Evolutionary conservation across 2,329 filamentous ascomycete genomes (phyloP).

Genomic region (Gremmenia infestans): DNA sequence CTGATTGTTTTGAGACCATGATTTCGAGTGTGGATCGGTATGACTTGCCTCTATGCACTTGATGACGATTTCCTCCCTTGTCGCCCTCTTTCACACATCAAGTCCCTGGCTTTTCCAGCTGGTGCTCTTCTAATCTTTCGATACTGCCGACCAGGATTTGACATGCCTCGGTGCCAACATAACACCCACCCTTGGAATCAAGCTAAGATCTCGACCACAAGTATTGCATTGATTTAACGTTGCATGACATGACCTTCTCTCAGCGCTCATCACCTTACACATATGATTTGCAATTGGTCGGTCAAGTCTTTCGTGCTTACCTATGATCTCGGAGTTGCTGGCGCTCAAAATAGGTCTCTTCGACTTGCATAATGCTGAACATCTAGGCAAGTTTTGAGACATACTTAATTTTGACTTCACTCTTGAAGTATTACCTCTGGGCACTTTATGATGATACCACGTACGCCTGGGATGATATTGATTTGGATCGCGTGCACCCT

Average conservation of each 20-base stretch:
- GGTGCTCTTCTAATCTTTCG: slow-evolving; percentile 4
- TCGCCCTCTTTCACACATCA: slow-evolving; percentile 21
- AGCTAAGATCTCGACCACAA: slow-evolving; percentile 13
- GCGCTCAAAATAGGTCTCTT: neutral
- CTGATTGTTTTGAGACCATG: slow-evolving; percentile 32
- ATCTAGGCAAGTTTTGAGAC: neutral
- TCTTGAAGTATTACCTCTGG: neutral
- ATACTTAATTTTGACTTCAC: neutral
- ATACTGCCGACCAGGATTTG: slow-evolving; percentile 13
- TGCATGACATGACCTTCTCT: slow-evolving; percentile 24
- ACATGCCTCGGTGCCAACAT: slow-evolving; percentile 11
- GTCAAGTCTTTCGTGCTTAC: neutral
- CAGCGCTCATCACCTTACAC: slow-evolving; percentile 16
- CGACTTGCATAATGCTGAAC: slow-evolving; percentile 6
- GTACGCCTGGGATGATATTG: neutral
- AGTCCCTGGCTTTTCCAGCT: slow-evolving; percentile 4
- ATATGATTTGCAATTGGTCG: slow-evolving; percentile 18
- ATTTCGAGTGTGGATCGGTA: slow-evolving; percentile 26
- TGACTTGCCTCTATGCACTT: slow-evolving; percentile 32
- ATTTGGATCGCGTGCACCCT: neutral
- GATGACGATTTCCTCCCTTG: slow-evolving; percentile 21
- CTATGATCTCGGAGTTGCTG: neutral
- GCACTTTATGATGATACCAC: too few species aligned
- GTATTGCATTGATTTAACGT: slow-evolving; percentile 24
- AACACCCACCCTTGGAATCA: neutral